Percentiles rank a stretch among this genome's conserved stretches.
Evolutionary conservation across 805 yeast species (phyloP).

Genomic region (Hanseniaspora lachancei): DNA sequence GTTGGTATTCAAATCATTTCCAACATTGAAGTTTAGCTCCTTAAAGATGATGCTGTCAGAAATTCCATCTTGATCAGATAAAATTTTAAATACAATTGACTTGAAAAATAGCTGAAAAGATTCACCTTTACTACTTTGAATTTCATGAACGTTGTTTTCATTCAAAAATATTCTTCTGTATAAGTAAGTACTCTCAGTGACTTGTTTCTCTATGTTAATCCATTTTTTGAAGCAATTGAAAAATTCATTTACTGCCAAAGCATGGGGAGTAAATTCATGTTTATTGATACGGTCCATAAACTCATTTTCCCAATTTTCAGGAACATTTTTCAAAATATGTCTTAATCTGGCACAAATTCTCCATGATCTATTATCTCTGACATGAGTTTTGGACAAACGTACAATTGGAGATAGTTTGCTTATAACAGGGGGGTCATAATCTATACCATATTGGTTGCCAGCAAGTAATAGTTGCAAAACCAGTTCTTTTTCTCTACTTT

Average conservation of each 20-base stretch:
- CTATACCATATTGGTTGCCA: constrained; percentile 39
- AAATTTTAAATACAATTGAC: constrained; percentile 9
- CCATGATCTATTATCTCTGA: constrained; percentile 78
- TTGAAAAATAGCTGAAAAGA: neutral
- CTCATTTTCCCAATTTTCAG: constrained; percentile 37
- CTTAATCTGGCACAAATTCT: constrained; percentile 66
- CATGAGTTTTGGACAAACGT: constrained; percentile 57
- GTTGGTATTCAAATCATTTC: neutral
- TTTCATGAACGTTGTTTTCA: constrained; percentile 9
- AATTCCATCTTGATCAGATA: constrained; percentile 2
- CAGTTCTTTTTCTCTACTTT: constrained; percentile 25
- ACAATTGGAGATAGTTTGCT: constrained; percentile 79
- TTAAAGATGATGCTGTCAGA: constrained; percentile 12
- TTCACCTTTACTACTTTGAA: neutral
- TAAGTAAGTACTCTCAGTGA: constrained; percentile 43
- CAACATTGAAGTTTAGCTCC: neutral
- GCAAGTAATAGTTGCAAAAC: constrained; percentile 35
- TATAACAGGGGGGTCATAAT: constrained; percentile 77
- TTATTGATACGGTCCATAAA: constrained; percentile 24
- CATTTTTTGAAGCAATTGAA: constrained; percentile 53
- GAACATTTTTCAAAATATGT: constrained; percentile 52
- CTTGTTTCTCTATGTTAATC: constrained; percentile 85
- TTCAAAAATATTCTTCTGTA: constrained; percentile 39
- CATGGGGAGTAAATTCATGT: constrained; percentile 34
- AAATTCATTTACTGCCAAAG: constrained; percentile 42